Evolutionary conservation across 78 protist genomes (phyloP).

Genomic region (Speleostelium caveatum): DNA sequence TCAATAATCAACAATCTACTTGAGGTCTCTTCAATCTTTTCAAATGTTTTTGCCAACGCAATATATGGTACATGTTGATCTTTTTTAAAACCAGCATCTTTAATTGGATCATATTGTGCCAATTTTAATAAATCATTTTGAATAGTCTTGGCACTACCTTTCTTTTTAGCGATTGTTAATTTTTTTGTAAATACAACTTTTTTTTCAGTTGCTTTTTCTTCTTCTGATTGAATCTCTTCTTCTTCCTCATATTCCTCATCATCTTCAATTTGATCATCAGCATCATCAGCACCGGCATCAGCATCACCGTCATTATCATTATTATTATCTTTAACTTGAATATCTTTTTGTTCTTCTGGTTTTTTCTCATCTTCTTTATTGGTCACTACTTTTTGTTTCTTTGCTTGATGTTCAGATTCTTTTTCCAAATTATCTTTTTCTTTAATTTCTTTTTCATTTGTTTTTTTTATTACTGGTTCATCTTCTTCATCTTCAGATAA

Average conservation of each 20-base stretch:
- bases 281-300: constrained; percentile 7
- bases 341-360: neutral
- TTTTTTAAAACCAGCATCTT: constrained; percentile 81
- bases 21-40: constrained; percentile 77
- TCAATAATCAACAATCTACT: constrained; percentile 73
- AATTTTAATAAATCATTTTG: constrained; percentile 14
- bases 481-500: neutral
- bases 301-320: constrained; percentile 1
- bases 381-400: neutral
- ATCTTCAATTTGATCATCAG: neutral
- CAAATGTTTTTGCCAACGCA: constrained; percentile 81
- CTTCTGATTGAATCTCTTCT: neutral
- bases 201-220: constrained; percentile 1
- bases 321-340: neutral
- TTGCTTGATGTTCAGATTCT: neutral
- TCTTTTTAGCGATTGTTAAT: constrained; percentile 28
- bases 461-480: neutral
- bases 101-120: constrained; percentile 70
- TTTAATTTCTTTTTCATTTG: constrained; percentile 17
- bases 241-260: constrained; percentile 19
- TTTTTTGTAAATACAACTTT: constrained; percentile 24
- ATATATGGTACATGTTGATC: constrained; percentile 79
- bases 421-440: neutral
- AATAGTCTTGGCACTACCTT: constrained; percentile 36
- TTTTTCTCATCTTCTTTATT: neutral